Evolutionary conservation across 2,329 filamentous ascomycete genomes (phyloP), one percentile per base, ranked within the genome.

Genomic region (Endoconidiophora polonica): DNA sequence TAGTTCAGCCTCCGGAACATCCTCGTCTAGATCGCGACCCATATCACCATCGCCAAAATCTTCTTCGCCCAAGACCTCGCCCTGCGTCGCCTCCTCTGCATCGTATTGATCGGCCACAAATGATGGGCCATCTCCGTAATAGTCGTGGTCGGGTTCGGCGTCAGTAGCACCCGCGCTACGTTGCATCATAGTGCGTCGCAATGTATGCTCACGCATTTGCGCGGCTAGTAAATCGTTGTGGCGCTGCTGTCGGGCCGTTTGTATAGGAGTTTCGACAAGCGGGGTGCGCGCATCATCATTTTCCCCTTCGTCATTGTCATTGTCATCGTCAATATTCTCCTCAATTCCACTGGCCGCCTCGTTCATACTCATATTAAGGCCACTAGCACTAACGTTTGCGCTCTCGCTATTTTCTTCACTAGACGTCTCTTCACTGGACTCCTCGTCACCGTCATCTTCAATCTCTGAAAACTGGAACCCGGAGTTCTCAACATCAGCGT

Each of bases 21-120:
- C 79, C 45, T 77, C 79, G 60, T 86, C 82, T 39, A 86, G 68
- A 59, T 86, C 73, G n/a, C 72, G 77, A 46, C 74, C 78, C 74
- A 81, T 79, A 58, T 71, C 71, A 66, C 76, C 67, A 54, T 69
- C 67, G 29, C 40, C 48, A 57, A 81, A 66, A 57, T 79, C 77
- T 43, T 80, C 77, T 58, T 81, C 77, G 58, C 77, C 73, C 36
- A 81, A 67, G 62, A 81, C 72, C 39, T 76, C 73, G 51, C 76
- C 73, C 18, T 49, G 46, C 2, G 37, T 41, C 22, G 29, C 46
- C 14, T 51, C 46, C 4, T 48, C 26, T 9, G 39, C 46, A 16
- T 48, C 48, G 37, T 45, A 50, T 10, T 47, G 39, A 14, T 50
- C 52, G 2, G 29, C 39, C 4, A 23, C 45, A 33, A 53, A 26